These are phyloP conservation scores for Malus asiatica DNA, from an alignment of 306 rosid species.

Conservation along the genomic window DNA sequence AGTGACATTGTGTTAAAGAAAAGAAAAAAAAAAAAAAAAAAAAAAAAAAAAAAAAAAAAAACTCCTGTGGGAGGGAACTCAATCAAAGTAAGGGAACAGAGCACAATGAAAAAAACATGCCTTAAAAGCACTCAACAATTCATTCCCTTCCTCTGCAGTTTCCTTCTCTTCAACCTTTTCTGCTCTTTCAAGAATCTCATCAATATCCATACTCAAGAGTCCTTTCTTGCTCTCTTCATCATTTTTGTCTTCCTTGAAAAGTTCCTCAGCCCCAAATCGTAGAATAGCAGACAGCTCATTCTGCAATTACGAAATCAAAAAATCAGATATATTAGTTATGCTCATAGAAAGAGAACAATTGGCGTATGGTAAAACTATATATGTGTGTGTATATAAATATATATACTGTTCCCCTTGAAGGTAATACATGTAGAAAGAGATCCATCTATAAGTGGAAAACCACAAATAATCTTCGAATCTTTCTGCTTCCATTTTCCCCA, in stretches of 20 bases:
- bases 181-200: slow-evolving; percentile 99
- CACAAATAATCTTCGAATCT: not conserved
- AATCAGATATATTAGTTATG: not conserved
- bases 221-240: slow-evolving; percentile 96
- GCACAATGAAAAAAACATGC: slow-evolving; percentile 35
- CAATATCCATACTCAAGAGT: slow-evolving; percentile 88
- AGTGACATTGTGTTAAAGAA: not conserved
- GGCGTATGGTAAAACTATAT: not conserved
- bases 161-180: slow-evolving; percentile 97
- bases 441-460: not conserved
- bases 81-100: not conserved
- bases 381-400: not conserved
- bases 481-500: not conserved
- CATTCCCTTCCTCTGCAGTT: slow-evolving; percentile 62
- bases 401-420: not conserved
- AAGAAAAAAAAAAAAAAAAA: rapidly evolving
- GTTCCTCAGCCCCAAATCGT: slow-evolving; percentile 99
- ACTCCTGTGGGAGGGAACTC: not conserved
- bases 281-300: slow-evolving; percentile 91
- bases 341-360: not conserved
- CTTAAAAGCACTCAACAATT: slow-evolving; percentile 93
- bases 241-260: slow-evolving; percentile 89
- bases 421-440: not conserved
- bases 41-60: not conserved
- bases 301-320: slow-evolving; percentile 35